Conservation (phyloP, 176 grass and related monocot genomes). For the Otatea glauca region DNA sequence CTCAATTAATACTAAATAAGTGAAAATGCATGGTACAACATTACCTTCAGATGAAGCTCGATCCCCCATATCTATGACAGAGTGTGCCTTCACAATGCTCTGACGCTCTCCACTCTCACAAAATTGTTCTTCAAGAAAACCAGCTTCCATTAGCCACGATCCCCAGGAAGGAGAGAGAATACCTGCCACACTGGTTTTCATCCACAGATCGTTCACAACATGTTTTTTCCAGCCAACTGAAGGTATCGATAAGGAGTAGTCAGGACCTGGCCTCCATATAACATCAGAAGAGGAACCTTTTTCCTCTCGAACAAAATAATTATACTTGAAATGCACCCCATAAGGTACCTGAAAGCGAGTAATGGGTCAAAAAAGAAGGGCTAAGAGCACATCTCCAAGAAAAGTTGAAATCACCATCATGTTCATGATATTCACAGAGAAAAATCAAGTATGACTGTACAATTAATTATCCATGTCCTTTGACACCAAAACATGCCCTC, state of each 20-base stretch:
- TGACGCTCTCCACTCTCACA: conserved; percentile 33
- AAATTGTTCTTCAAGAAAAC: conserved; percentile 45
- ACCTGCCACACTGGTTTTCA: conserved; percentile 53
- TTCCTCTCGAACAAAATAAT: conserved; percentile 81
- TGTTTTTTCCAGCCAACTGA: conserved; percentile 59
- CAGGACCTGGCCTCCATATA: conserved; percentile 85
- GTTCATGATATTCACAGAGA: conserved; percentile 29
- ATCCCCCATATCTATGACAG: conserved; percentile 31
- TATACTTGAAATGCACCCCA: conserved; percentile 94
- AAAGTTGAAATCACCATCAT: neutral
- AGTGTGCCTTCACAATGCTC: conserved; percentile 41
- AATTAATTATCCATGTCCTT: conserved; percentile 21
- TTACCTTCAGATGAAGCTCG: conserved; percentile 63
- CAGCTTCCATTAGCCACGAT: conserved; percentile 74
- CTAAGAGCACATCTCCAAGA: conserved; percentile 6
- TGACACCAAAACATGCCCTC: conserved; percentile 17
- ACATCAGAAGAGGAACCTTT: conserved; percentile 58
- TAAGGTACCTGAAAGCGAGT: conserved; percentile 74
- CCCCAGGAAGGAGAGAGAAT: conserved; percentile 70
- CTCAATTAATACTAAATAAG: conserved; percentile 31
- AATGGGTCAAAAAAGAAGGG: conserved; percentile 24
- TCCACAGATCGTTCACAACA: conserved; percentile 86
- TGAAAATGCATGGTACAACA: conserved; percentile 40
- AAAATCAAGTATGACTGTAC: conserved; percentile 17
- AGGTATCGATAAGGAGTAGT: conserved; percentile 80